Evolutionary conservation across 305 asterid genomes (phyloP), one percentile per base, ranked within the genome.

Genomic region (Solanum chacoense): DNA sequence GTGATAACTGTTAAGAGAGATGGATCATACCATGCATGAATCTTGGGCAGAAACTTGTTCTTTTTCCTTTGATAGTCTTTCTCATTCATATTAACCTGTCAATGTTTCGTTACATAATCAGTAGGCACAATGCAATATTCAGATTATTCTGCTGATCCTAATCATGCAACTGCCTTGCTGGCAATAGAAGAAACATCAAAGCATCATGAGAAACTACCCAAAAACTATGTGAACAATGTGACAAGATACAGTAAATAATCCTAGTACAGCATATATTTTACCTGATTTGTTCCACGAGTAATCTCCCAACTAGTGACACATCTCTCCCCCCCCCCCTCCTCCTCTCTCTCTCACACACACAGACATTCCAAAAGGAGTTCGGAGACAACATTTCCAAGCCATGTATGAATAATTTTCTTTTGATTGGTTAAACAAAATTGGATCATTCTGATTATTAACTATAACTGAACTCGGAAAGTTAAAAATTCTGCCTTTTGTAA

Each of bases 71-170:
- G 95, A 91, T 97, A 97, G 91, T 97, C 99, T 92, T 93, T 97
- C 95, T 97, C 99, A 76, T 94, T 97, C 99, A 97, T 97, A 94
- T 97, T 97, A 86, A 96, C 99, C 99, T 97, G 98, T 89, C 86
- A 88, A 91, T 88, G 78, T 90, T 38, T 89, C 89, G 32, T 67
- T 36, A 36, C 83, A 90, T 87, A 80, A 74, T 85, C 55, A 85
- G 45, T 28, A 85, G 78, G 31, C 80, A 38, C 86, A 87, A 12
- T 63, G 85, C 83, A 36, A 74, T 80, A 80, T 40, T 80, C 69
- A 8, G 24, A 38, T 42, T 40, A 80, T 80, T 26, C 16, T 16
- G 24, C 32, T 80, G 24, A 81, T 81, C 86, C 72, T 81, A 81
- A 9, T 83, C 72, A 83, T 11, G 73, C 12, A 29, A 18, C 42